phyloP scores from a whole-genome alignment of 441 rosid species.

The Omphalea diandra region DNA sequence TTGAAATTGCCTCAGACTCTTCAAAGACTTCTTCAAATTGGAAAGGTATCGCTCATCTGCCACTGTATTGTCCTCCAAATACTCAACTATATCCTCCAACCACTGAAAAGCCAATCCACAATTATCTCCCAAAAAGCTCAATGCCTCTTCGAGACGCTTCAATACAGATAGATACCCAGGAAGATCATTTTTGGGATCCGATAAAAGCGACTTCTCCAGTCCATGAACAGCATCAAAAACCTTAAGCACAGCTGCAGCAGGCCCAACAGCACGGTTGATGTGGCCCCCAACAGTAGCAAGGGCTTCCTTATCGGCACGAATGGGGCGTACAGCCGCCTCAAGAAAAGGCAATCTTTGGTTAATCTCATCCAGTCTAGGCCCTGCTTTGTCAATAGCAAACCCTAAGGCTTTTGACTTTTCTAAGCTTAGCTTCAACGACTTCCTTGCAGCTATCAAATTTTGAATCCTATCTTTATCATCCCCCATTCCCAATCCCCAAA shows the following conservation, averaged over 20 bases:
- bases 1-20: constrained; percentile 59
- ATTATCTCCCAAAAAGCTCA: constrained; percentile 86
- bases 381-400: constrained; percentile 53
- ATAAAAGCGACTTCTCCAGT: constrained; percentile 78
- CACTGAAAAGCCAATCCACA: constrained; percentile 96
- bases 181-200: constrained; percentile 80
- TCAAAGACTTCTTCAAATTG: constrained; percentile 64
- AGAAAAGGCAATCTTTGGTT: constrained; percentile 68
- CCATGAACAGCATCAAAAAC: constrained; percentile 98
- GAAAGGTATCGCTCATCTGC: constrained; percentile 75
- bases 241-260: constrained; percentile 98
- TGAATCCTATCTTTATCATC: constrained; percentile 33
- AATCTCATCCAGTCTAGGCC: constrained; percentile 82
- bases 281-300: constrained; percentile 80
- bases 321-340: constrained; percentile 85
- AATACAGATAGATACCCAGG: constrained; percentile 77
- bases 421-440: constrained; percentile 62
- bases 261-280: constrained; percentile 95
- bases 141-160: constrained; percentile 89
- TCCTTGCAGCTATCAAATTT: constrained; percentile 63
- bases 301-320: constrained; percentile 87
- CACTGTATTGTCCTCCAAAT: constrained; percentile 76
- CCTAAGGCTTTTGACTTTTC: constrained; percentile 77
- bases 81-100: constrained; percentile 98
- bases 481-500: constrained; percentile 44